phyloP scores from a whole-genome alignment of 176 grass and related monocot genomes.

The Ananas comosus region DNA sequence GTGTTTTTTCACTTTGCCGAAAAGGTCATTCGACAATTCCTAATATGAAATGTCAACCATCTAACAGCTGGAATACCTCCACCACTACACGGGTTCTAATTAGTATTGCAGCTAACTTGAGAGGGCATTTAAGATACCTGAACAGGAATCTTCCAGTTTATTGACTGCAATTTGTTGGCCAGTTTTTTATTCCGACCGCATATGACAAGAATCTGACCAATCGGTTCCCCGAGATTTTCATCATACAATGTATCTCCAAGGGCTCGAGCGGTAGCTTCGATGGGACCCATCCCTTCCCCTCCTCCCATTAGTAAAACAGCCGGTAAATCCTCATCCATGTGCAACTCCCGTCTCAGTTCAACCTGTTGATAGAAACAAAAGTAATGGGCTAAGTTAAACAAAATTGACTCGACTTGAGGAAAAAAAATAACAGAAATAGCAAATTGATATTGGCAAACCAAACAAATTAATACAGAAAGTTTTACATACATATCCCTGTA shows the following conservation, averaged over 20 bases:
- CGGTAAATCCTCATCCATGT: slow-evolving; percentile 87
- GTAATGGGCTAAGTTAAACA: not conserved
- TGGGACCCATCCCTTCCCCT: slow-evolving; percentile 98
- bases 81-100: not conserved
- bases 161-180: slow-evolving; percentile 50
- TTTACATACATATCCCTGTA: too few relatives aligned
- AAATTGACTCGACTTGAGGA: not conserved
- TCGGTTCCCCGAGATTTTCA: slow-evolving; percentile 49
- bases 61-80: not conserved
- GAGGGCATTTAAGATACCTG: slow-evolving; percentile 39
- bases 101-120: not conserved
- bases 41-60: not conserved
- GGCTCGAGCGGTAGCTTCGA: slow-evolving; percentile 83
- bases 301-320: slow-evolving; percentile 91
- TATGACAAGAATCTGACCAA: slow-evolving; percentile 88
- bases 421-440: not conserved
- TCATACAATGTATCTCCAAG: slow-evolving; percentile 65
- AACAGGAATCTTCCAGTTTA: slow-evolving; percentile 80
- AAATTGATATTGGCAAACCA: too few relatives aligned
- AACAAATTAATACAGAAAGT: too few relatives aligned
- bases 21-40: not conserved
- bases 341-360: slow-evolving; percentile 76
- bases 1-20: too few relatives aligned
- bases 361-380: slow-evolving; percentile 32
- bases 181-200: slow-evolving; percentile 93